These are phyloP conservation scores for Hippophae gyantsensis DNA, from an alignment of 306 rosid genomes.

Conservation along the genomic window DNA sequence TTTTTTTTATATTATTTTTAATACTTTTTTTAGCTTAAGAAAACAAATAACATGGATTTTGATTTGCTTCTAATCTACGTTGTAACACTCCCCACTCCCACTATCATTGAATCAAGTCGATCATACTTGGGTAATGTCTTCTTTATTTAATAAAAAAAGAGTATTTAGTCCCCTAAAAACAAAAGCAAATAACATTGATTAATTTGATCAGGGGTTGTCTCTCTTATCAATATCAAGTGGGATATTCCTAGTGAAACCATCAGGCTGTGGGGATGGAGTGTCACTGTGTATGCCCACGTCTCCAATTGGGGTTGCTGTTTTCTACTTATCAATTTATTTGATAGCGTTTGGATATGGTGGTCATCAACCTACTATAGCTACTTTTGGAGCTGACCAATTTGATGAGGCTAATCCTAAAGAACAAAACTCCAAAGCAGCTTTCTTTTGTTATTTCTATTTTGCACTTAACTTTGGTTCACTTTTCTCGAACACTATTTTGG, in stretches of 20 bases:
- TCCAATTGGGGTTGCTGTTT: slow-evolving; percentile 25
- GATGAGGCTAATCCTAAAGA: slow-evolving; percentile 41
- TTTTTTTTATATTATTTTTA: neutral
- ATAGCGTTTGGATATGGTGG: slow-evolving; percentile 59
- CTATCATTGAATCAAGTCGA: no score
- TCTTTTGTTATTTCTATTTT: slow-evolving; percentile 51
- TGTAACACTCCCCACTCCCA: no score
- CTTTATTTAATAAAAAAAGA: no score
- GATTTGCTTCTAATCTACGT: no score
- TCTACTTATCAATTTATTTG: slow-evolving; percentile 51
- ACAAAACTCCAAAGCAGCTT: slow-evolving; percentile 36
- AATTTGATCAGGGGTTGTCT: slow-evolving; percentile 13
- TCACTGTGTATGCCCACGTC: slow-evolving; percentile 8
- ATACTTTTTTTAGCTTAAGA: neutral
- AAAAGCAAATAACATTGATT: neutral
- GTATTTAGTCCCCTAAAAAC: no score
- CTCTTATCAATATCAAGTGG: slow-evolving; percentile 14
- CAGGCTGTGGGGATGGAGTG: slow-evolving; percentile 15
- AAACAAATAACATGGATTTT: no score
- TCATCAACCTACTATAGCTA: slow-evolving; percentile 50
- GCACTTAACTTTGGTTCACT: slow-evolving; percentile 58
- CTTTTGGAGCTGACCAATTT: slow-evolving; percentile 62
- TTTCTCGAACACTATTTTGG: slow-evolving; percentile 56
- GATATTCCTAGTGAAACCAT: slow-evolving; percentile 12
- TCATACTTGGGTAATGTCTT: no score